Evolutionary conservation across 495 filamentous ascomycete species (phyloP), one percentile per base, ranked within the genome.

Genomic region (Lasiosphaeria miniovina): DNA sequence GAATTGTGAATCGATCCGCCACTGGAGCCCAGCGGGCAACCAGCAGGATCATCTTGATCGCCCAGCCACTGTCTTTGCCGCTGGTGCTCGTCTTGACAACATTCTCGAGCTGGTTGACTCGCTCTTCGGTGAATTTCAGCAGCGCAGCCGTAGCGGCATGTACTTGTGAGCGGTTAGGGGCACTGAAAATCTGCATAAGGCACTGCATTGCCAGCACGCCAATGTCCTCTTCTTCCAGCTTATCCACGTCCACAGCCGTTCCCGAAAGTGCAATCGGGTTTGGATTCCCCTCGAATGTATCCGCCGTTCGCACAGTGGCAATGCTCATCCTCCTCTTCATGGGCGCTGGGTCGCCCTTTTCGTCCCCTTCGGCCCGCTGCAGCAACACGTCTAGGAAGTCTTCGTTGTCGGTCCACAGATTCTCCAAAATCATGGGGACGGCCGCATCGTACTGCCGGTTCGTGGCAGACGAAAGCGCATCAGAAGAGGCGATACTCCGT

Each of bases 1-100:
- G 75, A 53, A 96, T 93, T 36, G 92, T 82, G 76, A 91, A 96
- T 36, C 93, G 90, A 68, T 94, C 88, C 61, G 95, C 91, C 8
- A 97, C 93, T 0, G 93, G 91, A 34, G 90, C 88, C 91, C 91
- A 96, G 55, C 86, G 82, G 49, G 88, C 84, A 34, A 88, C 80
- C 61, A 91, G 77, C 64, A 89, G 84, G 62, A 94, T 87, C 57
- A 96, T 78, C 56, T 86, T 88, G 43, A 88, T 86, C 6, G 89
- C 84, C 93, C 93, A 97, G 54, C 80, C 87, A 56, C 78, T 76
- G 64, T 75, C 72, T 50, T 73, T 69, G 36, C 71, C 70, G 53
- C 68, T 63, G 12, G 60, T 52, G 35, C 67, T 61, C 58, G 67
- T 66, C 61, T 66, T 65, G 36, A 77, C 63, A 40, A 78, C 71